These are phyloP conservation scores for Lepidium sativum DNA, from an alignment of 345 rosid genomes.

Conservation along the genomic window DNA sequence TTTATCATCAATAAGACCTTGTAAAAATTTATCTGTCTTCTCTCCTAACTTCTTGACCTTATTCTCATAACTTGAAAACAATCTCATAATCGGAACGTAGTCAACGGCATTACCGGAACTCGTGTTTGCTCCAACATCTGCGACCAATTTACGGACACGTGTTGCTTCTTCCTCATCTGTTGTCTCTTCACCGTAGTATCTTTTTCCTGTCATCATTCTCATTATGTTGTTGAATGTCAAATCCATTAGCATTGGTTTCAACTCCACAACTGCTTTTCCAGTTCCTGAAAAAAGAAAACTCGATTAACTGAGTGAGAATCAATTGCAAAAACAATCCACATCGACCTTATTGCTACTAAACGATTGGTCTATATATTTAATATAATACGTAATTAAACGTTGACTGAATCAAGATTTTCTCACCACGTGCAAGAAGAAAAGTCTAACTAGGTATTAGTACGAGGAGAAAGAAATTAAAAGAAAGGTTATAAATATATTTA, in stretches of 20 bases:
- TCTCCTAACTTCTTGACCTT: slow-evolving; percentile 16
- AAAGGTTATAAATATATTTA: too few species aligned
- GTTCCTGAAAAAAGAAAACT: neutral
- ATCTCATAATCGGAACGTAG: slow-evolving; percentile 30
- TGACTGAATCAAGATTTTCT: neutral
- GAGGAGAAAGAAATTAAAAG: too few species aligned
- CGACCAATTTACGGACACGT: slow-evolving; percentile 21
- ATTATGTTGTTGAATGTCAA: slow-evolving; percentile 35
- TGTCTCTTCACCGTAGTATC: slow-evolving; percentile 29
- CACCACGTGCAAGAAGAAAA: too few species aligned
- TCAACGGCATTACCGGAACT: slow-evolving; percentile 22
- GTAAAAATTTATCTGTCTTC: slow-evolving; percentile 24
- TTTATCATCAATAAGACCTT: slow-evolving; percentile 41
- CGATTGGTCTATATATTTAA: neutral
- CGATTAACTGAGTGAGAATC: too few species aligned
- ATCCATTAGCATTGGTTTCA: slow-evolving; percentile 27
- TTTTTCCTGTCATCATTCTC: slow-evolving; percentile 36
- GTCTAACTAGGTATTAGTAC: too few species aligned
- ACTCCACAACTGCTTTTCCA: slow-evolving; percentile 9
- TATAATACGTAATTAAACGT: neutral
- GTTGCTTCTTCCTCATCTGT: slow-evolving; percentile 22
- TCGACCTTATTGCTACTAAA: neutral
- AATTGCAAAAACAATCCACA: neutral
- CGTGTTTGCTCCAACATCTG: slow-evolving; percentile 14
- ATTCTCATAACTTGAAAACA: slow-evolving; percentile 27